phyloP scores from a whole-genome alignment of 352 stramenopile genomes.

The Phytopythium ostracodes region DNA sequence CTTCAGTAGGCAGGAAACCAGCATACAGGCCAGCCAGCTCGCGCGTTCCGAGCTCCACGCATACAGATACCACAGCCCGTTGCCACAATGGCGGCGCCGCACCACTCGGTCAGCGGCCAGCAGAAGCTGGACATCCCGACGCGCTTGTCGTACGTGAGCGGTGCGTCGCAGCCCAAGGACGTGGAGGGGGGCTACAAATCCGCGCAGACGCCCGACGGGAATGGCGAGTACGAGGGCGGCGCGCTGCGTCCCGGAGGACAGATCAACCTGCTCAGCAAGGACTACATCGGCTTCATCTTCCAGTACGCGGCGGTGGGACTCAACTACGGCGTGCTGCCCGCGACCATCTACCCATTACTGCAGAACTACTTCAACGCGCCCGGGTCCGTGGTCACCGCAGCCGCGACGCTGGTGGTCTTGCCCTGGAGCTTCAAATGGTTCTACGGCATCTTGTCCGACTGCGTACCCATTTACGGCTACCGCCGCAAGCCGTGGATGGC shows the following conservation, averaged over 20 bases:
- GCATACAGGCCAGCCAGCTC: too few species aligned
- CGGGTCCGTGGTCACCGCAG: constrained; percentile 33
- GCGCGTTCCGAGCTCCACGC: too few species aligned
- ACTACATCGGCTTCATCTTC: constrained; percentile 35
- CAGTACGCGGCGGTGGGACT: too few species aligned
- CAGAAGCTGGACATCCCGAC: constrained; percentile 20
- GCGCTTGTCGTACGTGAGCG: constrained; percentile 33
- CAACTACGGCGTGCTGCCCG: constrained; percentile 32
- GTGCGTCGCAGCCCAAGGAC: constrained; percentile 21
- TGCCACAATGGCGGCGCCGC: background rate
- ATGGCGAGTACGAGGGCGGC: too few species aligned
- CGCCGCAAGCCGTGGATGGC: constrained; percentile 50
- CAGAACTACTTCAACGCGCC: constrained; percentile 42
- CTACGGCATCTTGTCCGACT: constrained; percentile 46
- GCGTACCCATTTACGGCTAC: too few species aligned
- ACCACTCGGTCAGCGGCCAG: constrained; percentile 7
- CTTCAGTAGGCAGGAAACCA: too few species aligned
- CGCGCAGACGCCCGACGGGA: too few species aligned
- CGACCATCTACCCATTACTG: constrained; percentile 41
- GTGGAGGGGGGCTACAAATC: constrained; percentile 9
- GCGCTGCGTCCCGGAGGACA: too few species aligned
- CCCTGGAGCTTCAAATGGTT: constrained; percentile 57
- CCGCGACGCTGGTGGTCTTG: constrained; percentile 29
- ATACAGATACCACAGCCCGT: too few species aligned
- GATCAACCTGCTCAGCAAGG: too few species aligned